Percentiles rank a stretch among this genome's conserved stretches.
phyloP scores from a whole-genome alignment of 495 filamentous ascomycete species.

The Xylaria venustula region DNA sequence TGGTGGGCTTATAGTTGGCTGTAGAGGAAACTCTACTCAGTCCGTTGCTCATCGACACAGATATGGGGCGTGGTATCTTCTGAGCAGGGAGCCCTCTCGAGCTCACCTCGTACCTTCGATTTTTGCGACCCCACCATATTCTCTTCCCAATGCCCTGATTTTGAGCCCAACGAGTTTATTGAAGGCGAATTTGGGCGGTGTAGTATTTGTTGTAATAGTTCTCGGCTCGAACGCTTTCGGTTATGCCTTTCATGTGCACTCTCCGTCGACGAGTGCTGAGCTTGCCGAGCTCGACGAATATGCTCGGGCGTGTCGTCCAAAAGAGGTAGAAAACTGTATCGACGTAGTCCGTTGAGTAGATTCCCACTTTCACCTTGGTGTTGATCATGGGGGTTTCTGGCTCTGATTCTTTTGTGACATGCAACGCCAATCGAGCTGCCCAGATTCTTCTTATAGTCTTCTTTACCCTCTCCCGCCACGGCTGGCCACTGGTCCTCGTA shows the following conservation, averaged over 20 bases:
- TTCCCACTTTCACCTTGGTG: not conserved
- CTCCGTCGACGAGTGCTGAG: not conserved
- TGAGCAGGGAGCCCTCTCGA: not conserved
- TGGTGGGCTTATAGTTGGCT: not conserved
- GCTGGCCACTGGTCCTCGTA: not conserved
- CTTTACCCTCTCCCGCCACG: not conserved
- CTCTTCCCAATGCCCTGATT: not conserved
- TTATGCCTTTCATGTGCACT: not conserved
- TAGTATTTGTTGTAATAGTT: slow-evolving; percentile 6
- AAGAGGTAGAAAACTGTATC: slow-evolving; percentile 8
- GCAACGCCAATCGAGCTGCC: slow-evolving; percentile 5
- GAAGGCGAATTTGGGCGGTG: not conserved
- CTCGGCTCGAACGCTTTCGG: not conserved
- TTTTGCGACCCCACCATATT: not conserved
- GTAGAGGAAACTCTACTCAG: not conserved
- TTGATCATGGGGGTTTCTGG: not conserved
- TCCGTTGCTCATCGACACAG: slow-evolving; percentile 1
- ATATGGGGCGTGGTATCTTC: slow-evolving; percentile 4
- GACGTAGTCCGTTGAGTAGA: not conserved
- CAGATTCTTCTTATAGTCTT: not conserved
- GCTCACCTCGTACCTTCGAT: not conserved
- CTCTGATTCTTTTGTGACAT: not conserved
- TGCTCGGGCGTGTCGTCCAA: not conserved
- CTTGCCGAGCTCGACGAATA: not conserved
- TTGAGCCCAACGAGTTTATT: not conserved